Evolutionary conservation across 169 alveolate species (phyloP).

Genomic region (Plasmodium gonderi): DNA sequence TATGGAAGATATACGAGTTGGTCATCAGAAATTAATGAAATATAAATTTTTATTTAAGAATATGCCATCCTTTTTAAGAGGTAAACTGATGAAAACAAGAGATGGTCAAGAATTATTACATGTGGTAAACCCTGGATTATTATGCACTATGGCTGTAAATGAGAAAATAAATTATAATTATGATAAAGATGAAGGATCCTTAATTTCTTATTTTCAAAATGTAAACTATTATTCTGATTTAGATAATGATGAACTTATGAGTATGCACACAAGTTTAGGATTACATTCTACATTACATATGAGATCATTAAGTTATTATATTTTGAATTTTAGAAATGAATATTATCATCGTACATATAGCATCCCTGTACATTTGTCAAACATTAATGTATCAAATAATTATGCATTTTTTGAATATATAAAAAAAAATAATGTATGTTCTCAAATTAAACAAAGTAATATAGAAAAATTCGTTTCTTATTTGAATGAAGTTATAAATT

Average conservation of each 20-base stretch:
- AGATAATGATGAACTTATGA: slow-evolving; percentile 61
- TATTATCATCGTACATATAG: slow-evolving; percentile 27
- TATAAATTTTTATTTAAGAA: slow-evolving; percentile 1
- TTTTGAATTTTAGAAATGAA: slow-evolving; percentile 69
- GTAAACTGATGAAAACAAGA: slow-evolving; percentile 19
- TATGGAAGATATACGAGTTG: slow-evolving; percentile 60
- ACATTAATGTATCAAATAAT: slow-evolving; percentile 56
- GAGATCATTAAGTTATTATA: slow-evolving; percentile 60
- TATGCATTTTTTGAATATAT: slow-evolving; percentile 41
- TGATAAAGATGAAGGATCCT: slow-evolving; percentile 31
- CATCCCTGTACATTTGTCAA: slow-evolving; percentile 45
- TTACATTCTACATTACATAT: slow-evolving; percentile 49
- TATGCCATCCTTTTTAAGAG: slow-evolving; percentile 13
- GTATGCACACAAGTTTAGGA: slow-evolving; percentile 39
- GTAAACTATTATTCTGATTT: slow-evolving; percentile 67
- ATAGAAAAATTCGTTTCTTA: slow-evolving; percentile 40
- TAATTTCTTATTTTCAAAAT: slow-evolving; percentile 20
- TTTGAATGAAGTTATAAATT: slow-evolving; percentile 56
- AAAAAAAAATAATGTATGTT: slow-evolving; percentile 34
- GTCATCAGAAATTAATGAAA: slow-evolving; percentile 39
- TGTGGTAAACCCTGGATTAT: slow-evolving; percentile 22
- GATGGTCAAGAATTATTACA: slow-evolving; percentile 53
- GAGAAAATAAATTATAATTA: slow-evolving; percentile 44
- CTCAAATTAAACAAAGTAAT: not conserved
- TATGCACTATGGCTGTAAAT: slow-evolving; percentile 37